Evolutionary conservation across 1,139 yeast species (phyloP).

Genomic region (Hyphopichia khmerensis): DNA sequence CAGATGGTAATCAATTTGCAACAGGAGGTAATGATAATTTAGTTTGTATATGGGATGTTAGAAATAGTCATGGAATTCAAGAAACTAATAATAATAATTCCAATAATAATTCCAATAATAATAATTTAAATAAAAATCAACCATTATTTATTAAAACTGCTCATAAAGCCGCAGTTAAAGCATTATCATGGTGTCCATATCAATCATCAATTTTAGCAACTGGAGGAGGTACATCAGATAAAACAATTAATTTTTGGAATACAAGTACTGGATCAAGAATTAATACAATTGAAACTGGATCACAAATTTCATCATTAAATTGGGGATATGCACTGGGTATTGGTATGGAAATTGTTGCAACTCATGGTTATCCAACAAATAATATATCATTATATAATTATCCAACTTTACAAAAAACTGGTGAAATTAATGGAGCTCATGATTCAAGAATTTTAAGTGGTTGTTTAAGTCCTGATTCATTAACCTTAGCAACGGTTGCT

Average conservation of each 20-base stretch:
- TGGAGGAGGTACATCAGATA: slow-evolving; percentile 95
- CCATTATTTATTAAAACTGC: slow-evolving; percentile 77
- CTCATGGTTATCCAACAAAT: slow-evolving; percentile 93
- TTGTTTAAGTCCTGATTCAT: slow-evolving; percentile 84
- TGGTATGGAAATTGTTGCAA: slow-evolving; percentile 84
- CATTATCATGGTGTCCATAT: slow-evolving; percentile 93
- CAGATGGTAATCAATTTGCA: slow-evolving; percentile 83
- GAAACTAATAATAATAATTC: slow-evolving; percentile 6
- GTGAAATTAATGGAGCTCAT: slow-evolving; percentile 84
- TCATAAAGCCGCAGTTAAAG: slow-evolving; percentile 95
- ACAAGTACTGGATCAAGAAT: slow-evolving; percentile 86
- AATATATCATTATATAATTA: slow-evolving; percentile 81
- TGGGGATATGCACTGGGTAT: slow-evolving; percentile 82
- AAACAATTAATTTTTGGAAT: slow-evolving; percentile 93
- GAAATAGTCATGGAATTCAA: slow-evolving; percentile 41
- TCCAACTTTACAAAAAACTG: slow-evolving; percentile 84
- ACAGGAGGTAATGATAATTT: slow-evolving; percentile 95
- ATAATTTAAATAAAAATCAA: slow-evolving; percentile 26
- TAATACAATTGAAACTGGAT: slow-evolving; percentile 86
- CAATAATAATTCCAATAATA: too few species aligned
- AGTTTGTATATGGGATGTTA: slow-evolving; percentile 92
- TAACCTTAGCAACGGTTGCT: slow-evolving; percentile 90
- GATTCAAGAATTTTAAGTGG: slow-evolving; percentile 86
- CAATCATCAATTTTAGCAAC: slow-evolving; percentile 82
- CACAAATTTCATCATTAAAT: slow-evolving; percentile 87